A percentile compares a stretch with the other conserved stretches of the same genome.
Evolutionary conservation across 169 alveolate species (phyloP).

Genomic region (Eimeria necatrix): DNA sequence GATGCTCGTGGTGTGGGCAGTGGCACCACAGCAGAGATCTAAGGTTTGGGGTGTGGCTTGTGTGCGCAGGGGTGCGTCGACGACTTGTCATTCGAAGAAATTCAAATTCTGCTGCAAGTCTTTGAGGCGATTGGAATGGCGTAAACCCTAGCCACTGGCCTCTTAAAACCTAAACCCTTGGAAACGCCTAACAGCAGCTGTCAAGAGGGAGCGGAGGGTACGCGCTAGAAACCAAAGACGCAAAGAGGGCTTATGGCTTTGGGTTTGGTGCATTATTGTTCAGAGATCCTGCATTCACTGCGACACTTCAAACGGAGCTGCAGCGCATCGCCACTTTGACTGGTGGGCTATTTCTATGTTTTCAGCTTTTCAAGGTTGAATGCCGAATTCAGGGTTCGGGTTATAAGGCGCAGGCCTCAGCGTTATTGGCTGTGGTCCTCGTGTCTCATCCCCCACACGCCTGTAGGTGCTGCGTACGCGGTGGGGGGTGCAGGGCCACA

Average conservation of each 20-base stretch:
- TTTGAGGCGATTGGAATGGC: neutral
- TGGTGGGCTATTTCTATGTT: too few relatives aligned
- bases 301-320: neutral
- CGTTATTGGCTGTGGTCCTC: too few relatives aligned
- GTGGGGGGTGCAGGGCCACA: neutral
- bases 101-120: neutral
- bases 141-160: neutral
- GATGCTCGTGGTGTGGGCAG: too few relatives aligned
- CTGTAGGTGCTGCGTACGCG: neutral
- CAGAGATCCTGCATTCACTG: neutral
- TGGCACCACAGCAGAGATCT: neutral
- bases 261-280: neutral
- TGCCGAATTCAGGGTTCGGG: too few relatives aligned
- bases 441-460: too few relatives aligned
- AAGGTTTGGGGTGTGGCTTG: neutral
- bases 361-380: too few relatives aligned
- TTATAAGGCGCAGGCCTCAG: too few relatives aligned
- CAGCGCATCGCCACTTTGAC: neutral
- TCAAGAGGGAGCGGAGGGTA: neutral
- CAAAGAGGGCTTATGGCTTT: neutral
- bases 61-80: neutral
- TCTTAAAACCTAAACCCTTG: constrained; percentile 16
- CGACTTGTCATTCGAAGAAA: neutral
- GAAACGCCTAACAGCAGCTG: neutral
- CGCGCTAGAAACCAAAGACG: neutral